These are phyloP conservation scores for Neofusicoccum laricinum DNA, from an alignment of 2,329 filamentous ascomycete genomes.

Conservation along the genomic window DNA sequence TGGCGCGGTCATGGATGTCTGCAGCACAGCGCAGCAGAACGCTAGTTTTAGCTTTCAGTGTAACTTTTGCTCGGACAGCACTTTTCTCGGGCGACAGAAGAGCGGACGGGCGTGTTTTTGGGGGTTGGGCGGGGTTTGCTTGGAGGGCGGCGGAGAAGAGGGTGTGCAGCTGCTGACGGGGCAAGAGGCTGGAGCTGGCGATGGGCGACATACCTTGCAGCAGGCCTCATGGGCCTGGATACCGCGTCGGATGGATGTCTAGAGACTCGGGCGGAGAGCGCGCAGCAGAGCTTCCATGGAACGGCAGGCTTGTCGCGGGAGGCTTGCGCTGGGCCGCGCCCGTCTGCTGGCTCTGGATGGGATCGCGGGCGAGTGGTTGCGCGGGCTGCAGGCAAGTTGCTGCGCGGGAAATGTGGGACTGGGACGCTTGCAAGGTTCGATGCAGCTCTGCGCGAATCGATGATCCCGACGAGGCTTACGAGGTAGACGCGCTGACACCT, in stretches of 20 bases:
- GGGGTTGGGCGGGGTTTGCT: not conserved
- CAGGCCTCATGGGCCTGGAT: conserved; percentile 11
- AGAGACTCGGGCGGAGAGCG: not conserved
- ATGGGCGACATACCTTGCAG: conserved; percentile 15
- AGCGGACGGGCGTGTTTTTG: not conserved
- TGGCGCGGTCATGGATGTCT: conserved; percentile 16
- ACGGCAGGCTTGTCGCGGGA: not conserved
- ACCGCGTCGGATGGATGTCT: conserved; percentile 1
- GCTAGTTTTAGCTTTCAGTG: not conserved
- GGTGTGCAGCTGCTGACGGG: conserved; percentile 5
- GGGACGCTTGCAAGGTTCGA: not conserved
- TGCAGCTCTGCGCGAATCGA: conserved; percentile 2
- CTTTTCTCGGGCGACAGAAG: not conserved
- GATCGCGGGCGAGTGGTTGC: not conserved
- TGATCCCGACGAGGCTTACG: not conserved
- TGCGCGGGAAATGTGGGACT: conserved; percentile 9
- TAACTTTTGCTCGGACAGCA: not conserved
- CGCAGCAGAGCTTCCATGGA: not conserved
- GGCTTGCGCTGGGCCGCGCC: not conserved
- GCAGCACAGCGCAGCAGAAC: not conserved
- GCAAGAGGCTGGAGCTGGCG: conserved; percentile 9
- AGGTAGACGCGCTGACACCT: not conserved
- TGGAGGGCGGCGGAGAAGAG: not conserved
- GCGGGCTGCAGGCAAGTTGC: conserved; percentile 1
- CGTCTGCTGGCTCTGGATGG: not conserved